These are phyloP conservation scores for Tylopilus rubrobrunneus DNA, from an alignment of 768 basidiomycete species.

Conservation along the genomic window DNA sequence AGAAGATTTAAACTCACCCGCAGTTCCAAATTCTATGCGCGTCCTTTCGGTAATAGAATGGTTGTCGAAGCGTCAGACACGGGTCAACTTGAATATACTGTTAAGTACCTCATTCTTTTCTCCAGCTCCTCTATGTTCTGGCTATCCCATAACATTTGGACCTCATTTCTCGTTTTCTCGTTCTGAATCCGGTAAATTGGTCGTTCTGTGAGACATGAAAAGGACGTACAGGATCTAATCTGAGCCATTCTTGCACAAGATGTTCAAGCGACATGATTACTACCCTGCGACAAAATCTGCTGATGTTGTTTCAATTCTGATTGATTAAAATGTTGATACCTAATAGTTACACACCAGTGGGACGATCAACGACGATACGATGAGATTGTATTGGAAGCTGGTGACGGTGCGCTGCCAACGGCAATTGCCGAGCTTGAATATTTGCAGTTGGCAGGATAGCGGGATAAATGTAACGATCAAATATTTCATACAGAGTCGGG, in stretches of 20 bases:
- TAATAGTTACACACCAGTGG: not conserved
- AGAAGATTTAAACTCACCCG: conserved; percentile 44
- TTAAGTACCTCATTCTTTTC: conserved; percentile 38
- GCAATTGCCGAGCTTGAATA: no score
- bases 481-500: no score
- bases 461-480: no score
- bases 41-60: conserved; percentile 34
- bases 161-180: conserved; percentile 34
- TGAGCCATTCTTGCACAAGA: conserved; percentile 50
- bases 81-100: not conserved
- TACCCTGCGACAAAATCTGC: not conserved
- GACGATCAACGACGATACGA: not conserved
- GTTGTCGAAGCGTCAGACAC: not conserved
- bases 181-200: conserved; percentile 27
- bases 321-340: not conserved
- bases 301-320: not conserved
- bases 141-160: conserved; percentile 31
- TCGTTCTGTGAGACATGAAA: not conserved
- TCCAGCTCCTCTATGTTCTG: conserved; percentile 34
- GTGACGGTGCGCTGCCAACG: no score
- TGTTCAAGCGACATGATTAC: conserved; percentile 29
- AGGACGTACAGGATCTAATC: conserved; percentile 40
- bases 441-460: no score
- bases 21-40: conserved; percentile 85
- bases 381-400: no score